Evolutionary conservation across 345 rosid species (phyloP).

Genomic region (Gossypium arboreum): DNA sequence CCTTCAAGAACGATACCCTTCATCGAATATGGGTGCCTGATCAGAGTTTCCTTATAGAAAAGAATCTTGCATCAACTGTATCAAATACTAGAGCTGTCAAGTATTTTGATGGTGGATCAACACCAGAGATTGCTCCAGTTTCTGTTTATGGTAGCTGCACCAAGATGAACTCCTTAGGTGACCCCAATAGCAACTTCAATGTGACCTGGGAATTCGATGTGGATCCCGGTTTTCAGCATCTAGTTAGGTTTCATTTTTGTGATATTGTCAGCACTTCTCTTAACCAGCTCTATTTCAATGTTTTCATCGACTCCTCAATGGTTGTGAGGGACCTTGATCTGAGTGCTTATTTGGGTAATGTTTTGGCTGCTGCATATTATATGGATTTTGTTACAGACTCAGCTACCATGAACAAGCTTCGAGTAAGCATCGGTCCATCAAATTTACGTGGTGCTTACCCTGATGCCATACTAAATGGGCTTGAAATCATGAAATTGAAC

Average conservation of each 20-base stretch:
- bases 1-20: constrained; percentile 59
- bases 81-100: constrained; percentile 45
- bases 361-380: constrained; percentile 44
- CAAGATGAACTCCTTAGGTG: constrained; percentile 48
- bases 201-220: constrained; percentile 74
- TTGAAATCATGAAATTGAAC: constrained; percentile 77
- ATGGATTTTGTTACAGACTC: constrained; percentile 48
- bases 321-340: constrained; percentile 49
- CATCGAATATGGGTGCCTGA: constrained; percentile 81
- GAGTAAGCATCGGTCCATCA: constrained; percentile 52
- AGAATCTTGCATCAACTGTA: constrained; percentile 34
- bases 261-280: constrained; percentile 50
- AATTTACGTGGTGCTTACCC: constrained; percentile 26
- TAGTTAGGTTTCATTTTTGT: constrained; percentile 82
- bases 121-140: constrained; percentile 56
- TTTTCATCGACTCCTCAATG: constrained; percentile 51
- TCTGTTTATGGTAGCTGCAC: constrained; percentile 67
- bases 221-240: constrained; percentile 59
- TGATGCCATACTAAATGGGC: constrained; percentile 61
- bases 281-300: constrained; percentile 66
- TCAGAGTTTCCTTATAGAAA: constrained; percentile 30
- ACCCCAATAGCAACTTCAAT: constrained; percentile 52
- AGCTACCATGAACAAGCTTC: constrained; percentile 31
- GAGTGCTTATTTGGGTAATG: constrained; percentile 2
- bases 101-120: constrained; percentile 43